Conservation (phyloP, 768 basidiomycete species). For the Filobasidium floriforme region DNA sequence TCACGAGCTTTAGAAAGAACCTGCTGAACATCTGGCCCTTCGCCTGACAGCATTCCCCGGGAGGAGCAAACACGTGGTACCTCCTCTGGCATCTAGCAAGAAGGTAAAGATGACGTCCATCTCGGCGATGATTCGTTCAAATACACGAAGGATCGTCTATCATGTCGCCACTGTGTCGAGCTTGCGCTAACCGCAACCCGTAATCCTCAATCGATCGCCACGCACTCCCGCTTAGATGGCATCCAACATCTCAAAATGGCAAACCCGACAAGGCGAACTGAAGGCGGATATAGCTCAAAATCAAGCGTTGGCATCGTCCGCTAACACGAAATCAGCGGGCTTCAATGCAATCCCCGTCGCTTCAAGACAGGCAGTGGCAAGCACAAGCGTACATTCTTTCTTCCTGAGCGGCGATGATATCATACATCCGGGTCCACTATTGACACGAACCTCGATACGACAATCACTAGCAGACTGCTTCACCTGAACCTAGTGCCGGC, state of each 20-base stretch:
- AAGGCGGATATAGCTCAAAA: slow-evolving; percentile 46
- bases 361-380: background rate
- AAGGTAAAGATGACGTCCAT: slow-evolving; percentile 53
- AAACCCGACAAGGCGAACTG: slow-evolving; percentile 84
- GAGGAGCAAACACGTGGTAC: slow-evolving; percentile 16
- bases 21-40: too few species aligned
- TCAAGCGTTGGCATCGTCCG: background rate
- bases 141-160: too few species aligned
- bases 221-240: slow-evolving; percentile 54
- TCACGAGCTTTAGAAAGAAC: slow-evolving; percentile 26
- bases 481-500: background rate
- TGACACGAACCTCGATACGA: slow-evolving; percentile 1
- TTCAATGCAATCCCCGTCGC: slow-evolving; percentile 1
- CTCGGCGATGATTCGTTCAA: background rate
- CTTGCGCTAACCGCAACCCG: background rate
- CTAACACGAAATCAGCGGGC: background rate
- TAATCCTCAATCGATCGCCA: slow-evolving; percentile 2
- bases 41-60: slow-evolving; percentile 16
- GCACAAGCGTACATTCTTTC: slow-evolving; percentile 11
- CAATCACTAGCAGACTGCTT: slow-evolving; percentile 16
- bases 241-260: slow-evolving; percentile 94
- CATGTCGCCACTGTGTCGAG: background rate
- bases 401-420: background rate
- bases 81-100: slow-evolving; percentile 54
- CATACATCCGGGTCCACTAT: slow-evolving; percentile 9